These are phyloP conservation scores for Populus hybrid DNA, from an alignment of 441 rosid species.

Conservation along the genomic window DNA sequence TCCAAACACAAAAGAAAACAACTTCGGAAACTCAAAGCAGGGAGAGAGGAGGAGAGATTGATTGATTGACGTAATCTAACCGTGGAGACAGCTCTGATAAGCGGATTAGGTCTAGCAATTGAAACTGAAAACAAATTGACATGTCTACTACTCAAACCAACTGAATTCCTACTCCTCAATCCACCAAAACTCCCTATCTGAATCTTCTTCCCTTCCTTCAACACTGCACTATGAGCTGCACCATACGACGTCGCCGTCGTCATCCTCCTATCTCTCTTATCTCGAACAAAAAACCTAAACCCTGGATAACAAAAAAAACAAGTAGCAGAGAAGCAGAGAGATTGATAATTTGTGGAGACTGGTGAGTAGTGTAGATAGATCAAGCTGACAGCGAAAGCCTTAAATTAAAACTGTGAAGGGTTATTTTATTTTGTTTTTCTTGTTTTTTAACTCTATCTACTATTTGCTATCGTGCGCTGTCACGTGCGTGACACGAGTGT, in stretches of 20 bases:
- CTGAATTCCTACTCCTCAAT: constrained; percentile 36
- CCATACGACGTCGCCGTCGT: constrained; percentile 59
- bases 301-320: neutral
- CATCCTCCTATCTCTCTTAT: neutral
- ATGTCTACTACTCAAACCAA: constrained; percentile 34
- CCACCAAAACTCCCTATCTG: constrained; percentile 49
- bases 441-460: neutral
- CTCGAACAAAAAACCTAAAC: neutral
- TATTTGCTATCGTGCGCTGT: constrained; percentile 35
- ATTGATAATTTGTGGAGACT: constrained; percentile 5
- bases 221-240: constrained; percentile 42
- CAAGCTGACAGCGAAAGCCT: constrained; percentile 1
- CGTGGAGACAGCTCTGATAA: constrained; percentile 78
- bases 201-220: constrained; percentile 44
- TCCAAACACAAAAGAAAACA: neutral
- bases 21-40: neutral
- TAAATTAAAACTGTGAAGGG: neutral
- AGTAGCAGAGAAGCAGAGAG: neutral
- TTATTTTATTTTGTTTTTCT: too few relatives aligned
- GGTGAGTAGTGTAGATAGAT: constrained; percentile 3
- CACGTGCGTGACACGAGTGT: constrained; percentile 47
- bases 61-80: constrained; percentile 34
- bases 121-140: constrained; percentile 31
- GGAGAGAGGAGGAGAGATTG: too few relatives aligned
- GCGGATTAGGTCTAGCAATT: constrained; percentile 22